These are phyloP conservation scores for Fusarium bactridioides DNA, from an alignment of 2,329 filamentous ascomycete genomes.

Conservation along the genomic window DNA sequence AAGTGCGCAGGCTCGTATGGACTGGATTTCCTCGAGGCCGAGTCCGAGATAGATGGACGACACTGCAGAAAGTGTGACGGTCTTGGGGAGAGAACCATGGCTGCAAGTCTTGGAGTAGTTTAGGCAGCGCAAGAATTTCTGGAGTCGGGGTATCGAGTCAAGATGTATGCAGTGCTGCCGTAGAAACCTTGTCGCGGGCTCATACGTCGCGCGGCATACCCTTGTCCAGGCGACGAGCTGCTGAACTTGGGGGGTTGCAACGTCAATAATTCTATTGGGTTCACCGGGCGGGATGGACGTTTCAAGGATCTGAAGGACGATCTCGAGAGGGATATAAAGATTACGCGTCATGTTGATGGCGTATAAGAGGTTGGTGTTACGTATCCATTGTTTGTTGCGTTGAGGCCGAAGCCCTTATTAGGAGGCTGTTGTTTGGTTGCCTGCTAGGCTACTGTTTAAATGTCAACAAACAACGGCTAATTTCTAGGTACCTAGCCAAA, in stretches of 20 bases:
- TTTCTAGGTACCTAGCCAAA: background rate
- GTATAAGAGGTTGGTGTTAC: background rate
- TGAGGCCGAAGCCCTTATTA: background rate
- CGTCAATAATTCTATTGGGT: constrained; percentile 5
- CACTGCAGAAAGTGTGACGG: background rate
- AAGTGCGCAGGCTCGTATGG: background rate
- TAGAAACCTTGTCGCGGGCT: constrained; percentile 1
- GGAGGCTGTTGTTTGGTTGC: constrained; percentile 1
- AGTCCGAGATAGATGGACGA: constrained; percentile 25
- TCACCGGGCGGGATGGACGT: background rate
- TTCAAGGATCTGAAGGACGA: constrained; percentile 23
- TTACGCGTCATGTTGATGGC: background rate
- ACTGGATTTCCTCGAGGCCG: background rate
- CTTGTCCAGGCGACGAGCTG: constrained; percentile 15
- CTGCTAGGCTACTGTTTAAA: constrained; percentile 11
- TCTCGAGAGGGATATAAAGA: constrained; percentile 17
- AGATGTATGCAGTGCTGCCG: constrained; percentile 21
- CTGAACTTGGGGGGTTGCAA: constrained; percentile 9
- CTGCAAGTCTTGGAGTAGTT: background rate
- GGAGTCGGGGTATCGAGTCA: background rate
- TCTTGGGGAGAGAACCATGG: background rate
- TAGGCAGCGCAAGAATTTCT: background rate
- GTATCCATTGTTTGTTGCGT: background rate
- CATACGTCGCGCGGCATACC: constrained; percentile 26
- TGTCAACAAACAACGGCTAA: background rate